Base-by-base conservation (phyloP, 176 grass and related monocot species). In the Lolium perenne region DNA sequence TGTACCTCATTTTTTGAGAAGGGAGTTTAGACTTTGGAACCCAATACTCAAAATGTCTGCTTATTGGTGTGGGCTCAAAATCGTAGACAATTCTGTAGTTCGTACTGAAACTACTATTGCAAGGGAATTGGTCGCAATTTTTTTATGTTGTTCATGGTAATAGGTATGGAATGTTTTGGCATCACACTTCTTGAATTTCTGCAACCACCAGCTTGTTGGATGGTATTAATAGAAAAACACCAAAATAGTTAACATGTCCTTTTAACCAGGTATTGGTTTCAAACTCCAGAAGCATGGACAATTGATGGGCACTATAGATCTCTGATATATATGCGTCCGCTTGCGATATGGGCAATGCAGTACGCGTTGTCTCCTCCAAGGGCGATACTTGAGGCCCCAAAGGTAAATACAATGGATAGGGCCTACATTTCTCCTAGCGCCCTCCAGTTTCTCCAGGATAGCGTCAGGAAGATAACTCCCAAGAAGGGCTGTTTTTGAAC, bases 301-400 rank as follows among this genome's bases (percentile, higher is more conserved):
- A 60, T 85, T 18, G 93, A 95, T 56, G 95, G 93, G 16, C 91
- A 93, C 80, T 98, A 98, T 77, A 92, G 95, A 12, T 98, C 95
- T 6, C 69, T 98, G n/a, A 88, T 95, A 79, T 98, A 95, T 60
- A 98, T 98, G 95, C 89, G 95, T 7, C 95, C 95, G 11, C 91
- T 98, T 61, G 91, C 93, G 23, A 93, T 98, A 25, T 98, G 95
- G 95, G 93, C 93, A 43, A 98, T 98, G 95, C 95, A 98, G 48
- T 85, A 84, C 81, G 93, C 93, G 4, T 74, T 98, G 69, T 89
- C 87, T 21, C 91, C 89, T 23, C 87, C 89, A 32, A 95, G 79
- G 64, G 58, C 85, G 0, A 88, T 95, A 45, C 72, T 97, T 0
- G 83, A 97, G 70, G 93, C 95, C 0, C 95, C 95, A 1, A 95